phyloP scores from a whole-genome alignment of 208 protist genomes.

The Trichomonas vaginalis region DNA sequence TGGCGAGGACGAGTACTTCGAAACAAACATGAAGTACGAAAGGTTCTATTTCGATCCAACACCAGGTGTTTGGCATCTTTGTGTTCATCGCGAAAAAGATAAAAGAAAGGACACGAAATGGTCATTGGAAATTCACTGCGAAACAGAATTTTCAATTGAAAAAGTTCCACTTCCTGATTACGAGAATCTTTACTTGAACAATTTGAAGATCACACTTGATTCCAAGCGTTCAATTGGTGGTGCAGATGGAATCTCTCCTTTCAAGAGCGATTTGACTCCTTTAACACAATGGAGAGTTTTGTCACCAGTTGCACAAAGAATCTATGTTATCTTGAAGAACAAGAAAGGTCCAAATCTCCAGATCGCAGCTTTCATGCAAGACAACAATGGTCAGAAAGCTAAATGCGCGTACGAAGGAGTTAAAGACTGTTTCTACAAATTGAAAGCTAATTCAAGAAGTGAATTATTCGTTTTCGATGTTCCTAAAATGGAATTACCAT shows the following conservation, averaged over 20 bases:
- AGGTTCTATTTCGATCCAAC: background rate
- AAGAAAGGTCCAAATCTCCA: background rate
- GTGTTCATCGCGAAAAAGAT: background rate
- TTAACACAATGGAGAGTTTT: background rate
- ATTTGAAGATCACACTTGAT: background rate
- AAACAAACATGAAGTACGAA: background rate
- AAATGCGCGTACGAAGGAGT: background rate
- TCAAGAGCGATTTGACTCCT: background rate
- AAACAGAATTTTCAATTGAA: background rate
- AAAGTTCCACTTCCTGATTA: background rate
- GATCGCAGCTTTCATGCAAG: background rate
- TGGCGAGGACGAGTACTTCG: background rate
- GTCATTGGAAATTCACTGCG: background rate
- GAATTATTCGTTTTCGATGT: background rate
- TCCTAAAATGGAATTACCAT: background rate
- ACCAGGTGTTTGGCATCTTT: background rate
- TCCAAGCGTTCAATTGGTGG: background rate
- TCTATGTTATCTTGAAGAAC: background rate
- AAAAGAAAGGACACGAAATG: background rate
- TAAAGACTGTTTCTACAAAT: background rate
- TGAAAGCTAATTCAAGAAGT: background rate
- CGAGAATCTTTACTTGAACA: background rate
- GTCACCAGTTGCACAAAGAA: background rate
- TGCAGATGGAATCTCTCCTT: background rate
- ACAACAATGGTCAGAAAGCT: background rate